Evolutionary conservation across 805 yeast species (phyloP).

Genomic region (Ogataea nitratoaversa): DNA sequence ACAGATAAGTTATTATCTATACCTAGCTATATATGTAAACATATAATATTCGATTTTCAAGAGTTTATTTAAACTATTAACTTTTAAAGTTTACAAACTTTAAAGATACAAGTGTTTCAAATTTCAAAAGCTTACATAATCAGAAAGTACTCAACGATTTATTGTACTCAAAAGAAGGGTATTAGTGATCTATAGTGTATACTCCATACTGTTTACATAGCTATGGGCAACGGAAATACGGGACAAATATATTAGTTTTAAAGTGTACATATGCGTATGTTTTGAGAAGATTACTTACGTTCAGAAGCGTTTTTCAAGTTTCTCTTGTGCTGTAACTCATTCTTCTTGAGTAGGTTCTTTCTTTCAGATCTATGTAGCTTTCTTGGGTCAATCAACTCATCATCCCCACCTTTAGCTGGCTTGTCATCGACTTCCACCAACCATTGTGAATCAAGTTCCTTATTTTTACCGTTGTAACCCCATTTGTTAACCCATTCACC

Average conservation of each 20-base stretch:
- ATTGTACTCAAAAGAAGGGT: too few species aligned
- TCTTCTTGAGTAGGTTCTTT: conserved; percentile 79
- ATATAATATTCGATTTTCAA: conserved; percentile 2
- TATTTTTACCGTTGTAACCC: conserved; percentile 96
- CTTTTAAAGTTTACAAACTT: too few species aligned
- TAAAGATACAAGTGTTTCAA: too few species aligned
- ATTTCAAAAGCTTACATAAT: too few species aligned
- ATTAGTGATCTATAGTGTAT: too few species aligned
- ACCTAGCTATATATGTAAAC: background rate
- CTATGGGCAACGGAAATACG: background rate
- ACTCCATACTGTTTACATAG: too few species aligned
- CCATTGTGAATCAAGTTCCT: conserved; percentile 87
- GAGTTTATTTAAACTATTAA: too few species aligned
- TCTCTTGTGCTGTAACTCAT: conserved; percentile 78
- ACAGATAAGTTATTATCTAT: background rate
- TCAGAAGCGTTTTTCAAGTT: conserved; percentile 46
- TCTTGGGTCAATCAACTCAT: conserved; percentile 84
- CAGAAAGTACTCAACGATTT: too few species aligned
- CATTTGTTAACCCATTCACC: conserved; percentile 98
- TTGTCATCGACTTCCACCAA: conserved; percentile 87
- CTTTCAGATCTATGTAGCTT: conserved; percentile 76
- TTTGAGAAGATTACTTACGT: conserved; percentile 2
- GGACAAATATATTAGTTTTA: background rate
- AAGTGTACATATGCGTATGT: background rate
- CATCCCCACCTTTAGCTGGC: conserved; percentile 39